Base-by-base conservation (phyloP, 768 basidiomycete species). In the Candolleomyces eurysporus region DNA sequence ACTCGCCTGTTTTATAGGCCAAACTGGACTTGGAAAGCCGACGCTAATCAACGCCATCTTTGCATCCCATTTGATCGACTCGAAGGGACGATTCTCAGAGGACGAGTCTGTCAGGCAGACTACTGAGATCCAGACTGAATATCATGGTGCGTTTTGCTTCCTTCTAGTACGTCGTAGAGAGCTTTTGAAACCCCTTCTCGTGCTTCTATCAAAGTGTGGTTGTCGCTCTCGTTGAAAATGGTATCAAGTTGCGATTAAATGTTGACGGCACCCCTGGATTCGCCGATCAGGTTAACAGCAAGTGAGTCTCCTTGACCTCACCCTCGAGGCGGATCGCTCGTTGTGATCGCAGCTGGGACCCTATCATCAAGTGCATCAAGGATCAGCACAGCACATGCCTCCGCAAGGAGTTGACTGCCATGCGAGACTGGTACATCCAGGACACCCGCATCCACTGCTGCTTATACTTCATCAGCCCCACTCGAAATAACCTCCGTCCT, bases 31-130 rank as follows among this genome's bases (percentile, higher is more conserved):
- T 49, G 96, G 96, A 74, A 99, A 99, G 82, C 96, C 95, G 71
- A 99, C 96, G 49, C 82, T 99, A 70, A 94, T 98, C 74, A 98
- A 98, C 84, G 98, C 96, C 52, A 92, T 99, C 75, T 99, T 99
- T 73, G 96, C 96, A 62, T 96, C 95, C 60, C 96, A 98, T 79
- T 84, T 99, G 73, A 90, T 98, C 70, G 96, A 97, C 80, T 92
- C 94, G 43, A 98, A 99, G 83, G 96, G 97, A 40, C 91, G 97
- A 31, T 78, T 94, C 65, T 85, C 89, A 63, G 76, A 93, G 9
- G 91, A 96, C 61, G 93, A 94, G 68, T 90, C 92, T 13, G 90
- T 96, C 48, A 86, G 94, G 67, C 92, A 95, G 78, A 99, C 96
- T 11, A 98, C 97, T 17, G 96, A 98, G 71, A 98, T 99, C 72